These are phyloP conservation scores for Mycena chlorophos DNA, from an alignment of 768 basidiomycete species.

Conservation along the genomic window DNA sequence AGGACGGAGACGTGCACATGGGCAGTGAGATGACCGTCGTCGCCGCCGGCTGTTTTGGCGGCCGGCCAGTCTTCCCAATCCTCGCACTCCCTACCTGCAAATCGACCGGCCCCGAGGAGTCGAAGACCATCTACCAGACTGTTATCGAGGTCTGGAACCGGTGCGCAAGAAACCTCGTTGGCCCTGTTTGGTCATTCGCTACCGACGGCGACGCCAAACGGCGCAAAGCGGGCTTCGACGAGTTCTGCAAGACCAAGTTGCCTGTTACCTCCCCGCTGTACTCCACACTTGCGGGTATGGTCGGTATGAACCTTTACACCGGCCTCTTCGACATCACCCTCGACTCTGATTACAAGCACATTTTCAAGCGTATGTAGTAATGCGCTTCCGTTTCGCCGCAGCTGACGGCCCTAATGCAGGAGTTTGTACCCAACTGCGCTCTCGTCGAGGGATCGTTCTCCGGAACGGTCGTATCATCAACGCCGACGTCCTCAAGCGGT, in stretches of 20 bases:
- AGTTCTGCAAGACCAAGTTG: conserved; percentile 2
- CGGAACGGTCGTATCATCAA: conserved; percentile 7
- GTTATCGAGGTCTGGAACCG: not conserved
- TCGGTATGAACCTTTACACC: conserved; percentile 19
- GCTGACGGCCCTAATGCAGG: conserved; percentile 8
- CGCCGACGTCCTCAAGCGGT: conserved; percentile 1
- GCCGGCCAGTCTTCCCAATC: conserved; percentile 9
- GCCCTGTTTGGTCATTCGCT: conserved; percentile 19
- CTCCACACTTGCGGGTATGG: conserved; percentile 1
- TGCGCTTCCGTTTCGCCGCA: conserved; percentile 4
- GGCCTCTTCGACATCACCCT: conserved; percentile 10
- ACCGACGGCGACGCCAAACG: conserved; percentile 21
- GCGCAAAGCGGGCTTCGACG: conserved; percentile 7
- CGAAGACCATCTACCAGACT: not conserved
- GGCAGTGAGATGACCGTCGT: conserved; percentile 19
- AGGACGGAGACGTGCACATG: not conserved
- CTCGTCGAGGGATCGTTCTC: not conserved
- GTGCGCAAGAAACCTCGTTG: not conserved
- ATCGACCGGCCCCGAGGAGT: not conserved
- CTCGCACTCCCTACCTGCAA: conserved; percentile 18
- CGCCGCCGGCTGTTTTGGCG: conserved; percentile 2
- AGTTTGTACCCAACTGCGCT: conserved; percentile 3
- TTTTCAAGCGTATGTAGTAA: conserved; percentile 23
- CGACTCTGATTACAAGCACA: conserved; percentile 23
- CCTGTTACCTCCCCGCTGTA: not conserved